Base-by-base conservation (phyloP, 257 asterid species). In the Knoxia roxburghii region DNA sequence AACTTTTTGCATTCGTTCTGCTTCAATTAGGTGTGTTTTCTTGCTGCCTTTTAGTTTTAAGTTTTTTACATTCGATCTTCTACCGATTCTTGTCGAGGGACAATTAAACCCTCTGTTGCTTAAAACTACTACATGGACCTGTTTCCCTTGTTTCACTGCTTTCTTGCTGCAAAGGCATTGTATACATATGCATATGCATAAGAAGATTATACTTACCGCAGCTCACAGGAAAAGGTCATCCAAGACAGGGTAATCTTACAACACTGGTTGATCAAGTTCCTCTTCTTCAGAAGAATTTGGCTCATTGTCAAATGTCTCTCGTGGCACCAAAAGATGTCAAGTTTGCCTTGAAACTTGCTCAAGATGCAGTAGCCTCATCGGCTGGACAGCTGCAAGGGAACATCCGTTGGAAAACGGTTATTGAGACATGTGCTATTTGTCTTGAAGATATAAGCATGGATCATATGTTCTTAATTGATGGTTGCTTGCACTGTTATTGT, bases 401-500 rank as follows among this genome's bases (percentile, higher is more conserved):
- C 57, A 54, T 65, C 26, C 21, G 49, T 2, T 71, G 72, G 35
- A 72, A 79, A 76, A 70, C 64, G 64, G 37, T 4, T 46, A 70
- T 72, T 0, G 80, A 76, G 79, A 60, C 58, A 5, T 87, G 95
- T 68, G 45, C 72, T 64, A 84, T 87, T 55, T 87, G 91, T 76
- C 68, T 81, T 68, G 89, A 85, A 71, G 84, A 81, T 41, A 76
- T 54, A 7, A 68, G 69, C 49, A 20, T 52, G 40, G 78, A 72
- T 69, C 77, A 64, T 32, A 85, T 87, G 84, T 79, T 85, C 70
- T 53, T 33, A 11, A 68, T 81, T 68, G 48, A 72, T 26, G 81
- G 71, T 37, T 87, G 95, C 72, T 70, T 6, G 20, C 95, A 87
- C 61, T 67, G 79, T 21, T 87, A 79, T 77, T 87, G 89, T 67